Base-by-base conservation (phyloP, 2,329 filamentous ascomycete species). In the Calcarisporium arbuscula region DNA sequence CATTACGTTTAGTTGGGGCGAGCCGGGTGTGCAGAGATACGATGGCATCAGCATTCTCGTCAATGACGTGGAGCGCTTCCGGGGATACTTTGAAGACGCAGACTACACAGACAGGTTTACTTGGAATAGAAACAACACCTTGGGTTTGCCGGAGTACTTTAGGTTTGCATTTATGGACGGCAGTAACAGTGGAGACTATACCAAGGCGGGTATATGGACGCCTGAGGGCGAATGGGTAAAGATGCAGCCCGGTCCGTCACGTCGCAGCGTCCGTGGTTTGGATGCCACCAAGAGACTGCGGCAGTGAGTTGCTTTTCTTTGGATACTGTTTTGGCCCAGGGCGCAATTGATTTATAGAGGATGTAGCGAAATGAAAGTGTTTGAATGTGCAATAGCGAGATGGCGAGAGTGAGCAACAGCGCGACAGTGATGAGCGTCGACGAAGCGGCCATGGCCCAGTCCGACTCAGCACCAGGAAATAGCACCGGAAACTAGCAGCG, bases 1-100 rank as follows among this genome's bases (percentile, higher is more conserved):
- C 9, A 85, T 89, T 42, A 72, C 74, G 1, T 85, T 78, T 40
- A 56, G 55, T 4, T 80, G 72, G 75, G 58, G 60, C 3, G 40
- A 55, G 22, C 66, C 66, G 16, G 61, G 43, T 21, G 44, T 63
- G 3, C 60, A 62, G 8, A 62, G 69, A 16, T 86, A 79, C 46
- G 82, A 90, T 48, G 86, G 85, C 10, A 72, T 94, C 39, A 86
- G 81, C 51, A 72, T 92, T 12, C 64, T 94, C 0, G 83, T 94
- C 44, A 92, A 94, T 50, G 86, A 94, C 47, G 86, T 94, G 1
- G 86, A 94, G 58, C 67, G 85, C 15, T 88, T 82, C 55, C 66
- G 82, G n/a, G 74, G 74, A 6, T 90, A 82, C 56, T 82, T 82
- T 41, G 72, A 70, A 29, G 72, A 78, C 31, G 68, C 63, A 26